A percentile compares a stretch with the other conserved stretches of the same genome.
Conservation (phyloP, 257 asterid species). For the Leptodermis oblonga region DNA sequence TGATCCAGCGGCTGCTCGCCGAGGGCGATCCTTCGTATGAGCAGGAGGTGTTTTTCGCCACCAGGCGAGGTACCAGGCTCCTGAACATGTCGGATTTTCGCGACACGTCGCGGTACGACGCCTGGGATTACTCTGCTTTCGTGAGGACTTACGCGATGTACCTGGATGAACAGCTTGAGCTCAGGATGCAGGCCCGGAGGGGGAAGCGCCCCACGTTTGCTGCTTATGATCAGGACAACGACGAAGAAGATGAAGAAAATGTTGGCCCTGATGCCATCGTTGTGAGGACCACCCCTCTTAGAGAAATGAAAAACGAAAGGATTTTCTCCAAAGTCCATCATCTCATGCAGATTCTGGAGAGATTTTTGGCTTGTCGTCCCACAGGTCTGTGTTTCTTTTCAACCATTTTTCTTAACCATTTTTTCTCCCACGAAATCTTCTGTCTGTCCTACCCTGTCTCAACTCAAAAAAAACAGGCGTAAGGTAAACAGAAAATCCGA, state of each 20-base stretch:
- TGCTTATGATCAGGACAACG: slow-evolving; percentile 11
- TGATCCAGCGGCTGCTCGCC: slow-evolving; percentile 65
- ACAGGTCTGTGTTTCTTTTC: slow-evolving; percentile 48
- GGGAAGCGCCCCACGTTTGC: slow-evolving; percentile 52
- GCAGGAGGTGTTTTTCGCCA: slow-evolving; percentile 86
- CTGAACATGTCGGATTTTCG: slow-evolving; percentile 88
- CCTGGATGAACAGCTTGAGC: slow-evolving; percentile 79
- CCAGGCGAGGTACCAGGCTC: slow-evolving; percentile 85
- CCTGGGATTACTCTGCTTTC: slow-evolving; percentile 92
- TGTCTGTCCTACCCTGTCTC: too few relatives aligned
- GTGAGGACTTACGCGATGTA: slow-evolving; percentile 71
- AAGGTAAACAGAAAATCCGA: too few relatives aligned
- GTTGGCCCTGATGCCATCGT: slow-evolving; percentile 17
- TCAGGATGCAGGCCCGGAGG: slow-evolving; percentile 59
- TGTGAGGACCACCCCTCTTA: slow-evolving; percentile 35
- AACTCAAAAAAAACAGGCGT: too few relatives aligned
- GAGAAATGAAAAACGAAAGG: slow-evolving; percentile 56
- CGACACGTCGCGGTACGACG: slow-evolving; percentile 44
- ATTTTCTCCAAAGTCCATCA: slow-evolving; percentile 61
- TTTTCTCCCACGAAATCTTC: too few relatives aligned
- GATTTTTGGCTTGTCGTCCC: slow-evolving; percentile 76
- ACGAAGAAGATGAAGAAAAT: slow-evolving; percentile 39
- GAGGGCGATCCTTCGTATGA: slow-evolving; percentile 77
- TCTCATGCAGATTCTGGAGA: slow-evolving; percentile 71
- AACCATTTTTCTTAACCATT: background rate